Evolutionary conservation across 1,139 yeast genomes (phyloP).

Genomic region (Debaryomycetaceae sp.): DNA sequence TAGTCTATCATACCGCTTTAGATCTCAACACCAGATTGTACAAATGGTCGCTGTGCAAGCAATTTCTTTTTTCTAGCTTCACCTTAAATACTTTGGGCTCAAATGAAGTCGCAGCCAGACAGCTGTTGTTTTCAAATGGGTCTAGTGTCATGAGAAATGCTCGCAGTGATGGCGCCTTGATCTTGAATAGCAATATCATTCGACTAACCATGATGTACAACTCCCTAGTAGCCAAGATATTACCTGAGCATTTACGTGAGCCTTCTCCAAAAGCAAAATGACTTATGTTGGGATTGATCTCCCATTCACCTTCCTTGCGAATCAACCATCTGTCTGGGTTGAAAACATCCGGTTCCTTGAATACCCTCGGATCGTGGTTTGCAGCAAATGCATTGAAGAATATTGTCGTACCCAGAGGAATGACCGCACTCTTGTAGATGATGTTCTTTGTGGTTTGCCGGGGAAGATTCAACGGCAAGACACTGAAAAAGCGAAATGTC

Average conservation of each 20-base stretch:
- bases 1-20: conserved; percentile 1
- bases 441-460: conserved; percentile 53
- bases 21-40: conserved; percentile 9
- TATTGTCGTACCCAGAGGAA: conserved; percentile 54
- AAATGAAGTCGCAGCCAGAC: conserved; percentile 55
- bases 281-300: conserved; percentile 29
- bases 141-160: conserved; percentile 36
- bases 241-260: conserved; percentile 66
- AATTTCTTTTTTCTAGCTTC: conserved; percentile 19
- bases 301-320: not conserved
- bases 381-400: conserved; percentile 71
- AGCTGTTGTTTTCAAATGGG: conserved; percentile 44
- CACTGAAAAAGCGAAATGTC: conserved; percentile 58
- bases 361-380: conserved; percentile 54
- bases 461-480: conserved; percentile 65
- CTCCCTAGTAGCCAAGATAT: conserved; percentile 57
- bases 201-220: conserved; percentile 43
- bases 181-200: conserved; percentile 29
- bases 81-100: conserved; percentile 50
- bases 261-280: conserved; percentile 73
- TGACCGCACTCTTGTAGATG: conserved; percentile 27
- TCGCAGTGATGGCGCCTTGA: conserved; percentile 35
- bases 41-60: conserved; percentile 19
- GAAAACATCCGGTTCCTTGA: conserved; percentile 48
- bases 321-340: conserved; percentile 51